Percentiles rank a stretch among this genome's conserved stretches.
These are phyloP conservation scores for Gossypium davidsonii DNA, from an alignment of 441 rosid genomes.

Conservation along the genomic window DNA sequence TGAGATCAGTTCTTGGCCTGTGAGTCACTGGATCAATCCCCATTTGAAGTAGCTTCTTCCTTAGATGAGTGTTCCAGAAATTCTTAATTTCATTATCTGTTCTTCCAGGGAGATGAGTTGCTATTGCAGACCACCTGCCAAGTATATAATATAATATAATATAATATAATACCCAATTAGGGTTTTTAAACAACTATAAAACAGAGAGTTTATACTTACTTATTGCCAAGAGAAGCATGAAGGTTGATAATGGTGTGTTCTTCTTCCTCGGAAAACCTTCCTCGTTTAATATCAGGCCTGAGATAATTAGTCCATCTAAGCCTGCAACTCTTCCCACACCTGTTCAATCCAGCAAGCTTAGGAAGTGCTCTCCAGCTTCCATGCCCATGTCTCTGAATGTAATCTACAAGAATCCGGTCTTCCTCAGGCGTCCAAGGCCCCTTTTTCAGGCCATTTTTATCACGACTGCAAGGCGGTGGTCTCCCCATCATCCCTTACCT, in stretches of 20 bases:
- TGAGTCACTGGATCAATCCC: conserved; percentile 59
- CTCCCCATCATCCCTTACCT: conserved; percentile 19
- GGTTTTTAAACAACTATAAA: neutral
- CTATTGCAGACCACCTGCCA: conserved; percentile 62
- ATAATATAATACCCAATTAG: neutral
- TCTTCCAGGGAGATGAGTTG: conserved; percentile 56
- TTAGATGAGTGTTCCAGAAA: conserved; percentile 59
- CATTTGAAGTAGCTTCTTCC: conserved; percentile 56
- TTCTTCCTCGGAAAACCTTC: conserved; percentile 36
- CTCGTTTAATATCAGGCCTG: conserved; percentile 44
- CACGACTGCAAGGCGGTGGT: conserved; percentile 21
- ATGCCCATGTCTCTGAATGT: conserved; percentile 25
- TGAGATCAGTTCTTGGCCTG: conserved; percentile 43
- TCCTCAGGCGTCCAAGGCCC: conserved; percentile 41
- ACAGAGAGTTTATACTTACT: conserved; percentile 9
- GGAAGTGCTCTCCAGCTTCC: conserved; percentile 42
- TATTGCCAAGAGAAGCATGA: conserved; percentile 35
- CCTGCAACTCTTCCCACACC: conserved; percentile 48
- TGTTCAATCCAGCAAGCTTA: conserved; percentile 34
- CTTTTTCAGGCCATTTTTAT: conserved; percentile 25
- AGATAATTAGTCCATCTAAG: conserved; percentile 45
- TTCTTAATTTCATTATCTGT: conserved; percentile 63
- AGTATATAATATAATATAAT: too few species aligned
- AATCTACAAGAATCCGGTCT: conserved; percentile 27
- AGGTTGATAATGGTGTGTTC: conserved; percentile 33